These are phyloP conservation scores for Schizonepeta tenuifolia DNA, from an alignment of 257 asterid species.

Conservation along the genomic window DNA sequence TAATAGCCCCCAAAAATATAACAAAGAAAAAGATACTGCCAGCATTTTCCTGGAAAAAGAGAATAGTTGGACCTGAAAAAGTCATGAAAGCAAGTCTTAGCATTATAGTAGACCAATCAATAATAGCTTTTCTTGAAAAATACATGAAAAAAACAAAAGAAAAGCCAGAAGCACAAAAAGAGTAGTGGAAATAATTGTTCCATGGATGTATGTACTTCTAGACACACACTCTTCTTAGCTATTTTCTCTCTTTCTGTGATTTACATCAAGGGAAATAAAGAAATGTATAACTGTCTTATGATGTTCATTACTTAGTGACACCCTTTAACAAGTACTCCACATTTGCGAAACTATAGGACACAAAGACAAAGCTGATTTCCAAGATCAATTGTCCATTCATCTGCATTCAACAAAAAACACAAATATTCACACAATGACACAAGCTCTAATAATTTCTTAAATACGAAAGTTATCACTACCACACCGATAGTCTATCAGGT, in stretches of 20 bases:
- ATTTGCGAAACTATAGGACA: not conserved
- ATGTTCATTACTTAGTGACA: not conserved
- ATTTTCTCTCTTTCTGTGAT: slow-evolving; percentile 2
- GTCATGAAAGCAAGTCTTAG: slow-evolving; percentile 26
- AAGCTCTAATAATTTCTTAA: not conserved
- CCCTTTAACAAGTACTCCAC: slow-evolving; percentile 10
- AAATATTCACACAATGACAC: slow-evolving; percentile 12
- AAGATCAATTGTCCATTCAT: slow-evolving; percentile 21
- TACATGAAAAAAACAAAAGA: not conserved
- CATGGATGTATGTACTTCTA: not conserved
- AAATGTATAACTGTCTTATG: slow-evolving; percentile 12
- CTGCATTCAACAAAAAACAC: not conserved
- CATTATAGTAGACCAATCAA: slow-evolving; percentile 2
- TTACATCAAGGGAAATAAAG: not conserved
- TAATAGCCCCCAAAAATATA: slow-evolving; percentile 12
- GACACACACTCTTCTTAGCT: slow-evolving; percentile 1
- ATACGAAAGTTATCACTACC: no score
- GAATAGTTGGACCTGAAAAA: slow-evolving; percentile 93
- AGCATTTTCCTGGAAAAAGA: slow-evolving; percentile 99
- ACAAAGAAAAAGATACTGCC: slow-evolving; percentile 85
- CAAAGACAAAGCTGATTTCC: not conserved
- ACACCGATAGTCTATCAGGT: not conserved
- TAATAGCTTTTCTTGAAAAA: not conserved
- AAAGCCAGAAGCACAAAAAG: not conserved
- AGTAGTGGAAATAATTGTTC: not conserved